Base-by-base conservation (phyloP, 1,284 basidiomycete species). In the Melanopsichium pennsylvanicum region DNA sequence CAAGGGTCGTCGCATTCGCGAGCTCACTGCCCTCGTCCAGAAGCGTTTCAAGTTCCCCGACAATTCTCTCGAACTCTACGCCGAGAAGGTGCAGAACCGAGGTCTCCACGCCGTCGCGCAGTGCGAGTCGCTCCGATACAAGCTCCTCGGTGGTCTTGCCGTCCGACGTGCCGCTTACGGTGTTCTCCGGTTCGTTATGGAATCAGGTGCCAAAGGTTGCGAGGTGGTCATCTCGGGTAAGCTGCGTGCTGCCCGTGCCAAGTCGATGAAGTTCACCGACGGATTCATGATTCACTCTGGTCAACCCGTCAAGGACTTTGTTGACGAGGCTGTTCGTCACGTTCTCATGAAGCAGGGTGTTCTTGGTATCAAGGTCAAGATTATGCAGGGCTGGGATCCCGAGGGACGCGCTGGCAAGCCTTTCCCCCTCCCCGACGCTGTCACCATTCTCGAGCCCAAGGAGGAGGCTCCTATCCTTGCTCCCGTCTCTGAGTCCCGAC, bases 231-330 rank as follows among this genome's bases (percentile, higher is more conserved):
- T 99, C 72, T 98, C 95, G 73, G 96, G 96, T 82, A 99, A 99
- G 85, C 92, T 99, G 81, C 93, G 96, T 84, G 96, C 95, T 79
- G 96, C 96, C 76, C 93, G 94, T 88, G 96, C 96, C 82, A 99
- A 99, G 86, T 92, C 92, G 42, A 98, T 98, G 96, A 99, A 99
- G 85, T 98, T 99, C 87, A 97, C 94, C 82, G 96, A 98, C 81
- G 96, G 96, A 48, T 97, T 97, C 89, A 97, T 98, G 93, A 95
- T 98, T 84, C 96, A 98, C 89, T 97, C 96, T 74, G 96, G 96
- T 88, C 95, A 99, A 86, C 96, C 96, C 78, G 90, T 89, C 55
- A 86, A 89, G 67, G 96, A 98, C 84, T 98, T 95, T 80, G 93
- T 99, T 66, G 95, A 98, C 86, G 88, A 93, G 81, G 96, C 96